Percentiles rank a stretch among this genome's conserved stretches.
Evolutionary conservation across 1,284 basidiomycete species (phyloP).

Genomic region (Rhodotorula glutinis): DNA sequence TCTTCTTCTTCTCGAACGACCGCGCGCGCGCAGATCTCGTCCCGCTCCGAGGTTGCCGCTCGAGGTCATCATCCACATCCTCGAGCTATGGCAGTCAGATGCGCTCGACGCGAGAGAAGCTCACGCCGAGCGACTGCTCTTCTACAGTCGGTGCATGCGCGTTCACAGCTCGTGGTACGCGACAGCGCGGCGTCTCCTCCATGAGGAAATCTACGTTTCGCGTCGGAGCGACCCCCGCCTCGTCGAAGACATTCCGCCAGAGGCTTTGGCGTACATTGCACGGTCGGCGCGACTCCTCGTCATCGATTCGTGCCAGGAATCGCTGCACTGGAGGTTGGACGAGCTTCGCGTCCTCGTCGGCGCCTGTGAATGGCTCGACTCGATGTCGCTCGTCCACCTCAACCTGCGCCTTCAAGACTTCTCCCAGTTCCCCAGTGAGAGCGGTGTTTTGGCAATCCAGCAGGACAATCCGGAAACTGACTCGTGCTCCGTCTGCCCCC

Average conservation of each 20-base stretch:
- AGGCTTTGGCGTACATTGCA: no score
- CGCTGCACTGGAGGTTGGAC: no score
- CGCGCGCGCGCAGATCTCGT: not conserved
- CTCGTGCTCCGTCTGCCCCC: no score
- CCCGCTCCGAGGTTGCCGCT: not conserved
- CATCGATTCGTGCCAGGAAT: not conserved
- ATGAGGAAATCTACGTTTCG: not conserved
- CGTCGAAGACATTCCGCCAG: not conserved
- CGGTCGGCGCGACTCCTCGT: not conserved
- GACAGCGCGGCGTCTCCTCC: not conserved
- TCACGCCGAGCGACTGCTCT: not conserved
- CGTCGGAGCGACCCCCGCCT: not conserved
- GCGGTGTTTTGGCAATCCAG: no score
- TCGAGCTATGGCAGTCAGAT: not conserved
- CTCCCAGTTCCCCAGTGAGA: not conserved
- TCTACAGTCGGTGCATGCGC: constrained; percentile 3
- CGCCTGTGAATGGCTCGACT: not conserved
- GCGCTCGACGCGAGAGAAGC: not conserved
- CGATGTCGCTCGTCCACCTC: not conserved
- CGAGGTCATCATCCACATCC: constrained; percentile 2
- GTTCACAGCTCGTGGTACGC: constrained; percentile 4
- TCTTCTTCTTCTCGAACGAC: no score
- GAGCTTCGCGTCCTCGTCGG: not conserved
- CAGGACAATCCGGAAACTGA: no score
- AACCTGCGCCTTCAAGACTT: constrained; percentile 1